These are phyloP conservation scores for Beauveria brongniartii DNA, from an alignment of 2,329 filamentous ascomycete species.

Conservation along the genomic window DNA sequence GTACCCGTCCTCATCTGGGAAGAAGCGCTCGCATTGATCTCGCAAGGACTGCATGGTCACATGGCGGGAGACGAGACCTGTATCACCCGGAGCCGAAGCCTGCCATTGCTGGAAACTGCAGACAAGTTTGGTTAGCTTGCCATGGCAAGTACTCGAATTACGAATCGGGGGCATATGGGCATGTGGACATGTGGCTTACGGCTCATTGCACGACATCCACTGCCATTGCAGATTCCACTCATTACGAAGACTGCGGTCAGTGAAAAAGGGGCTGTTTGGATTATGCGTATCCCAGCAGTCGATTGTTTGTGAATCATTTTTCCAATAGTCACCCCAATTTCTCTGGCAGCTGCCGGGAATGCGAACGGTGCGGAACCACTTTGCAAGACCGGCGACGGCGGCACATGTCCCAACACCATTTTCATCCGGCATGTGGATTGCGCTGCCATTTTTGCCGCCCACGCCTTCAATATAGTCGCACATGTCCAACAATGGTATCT, in stretches of 20 bases:
- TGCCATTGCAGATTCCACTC: slow-evolving; percentile 3
- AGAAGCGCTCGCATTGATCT: slow-evolving; percentile 9
- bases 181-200: neutral
- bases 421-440: neutral
- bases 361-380: slow-evolving; percentile 6
- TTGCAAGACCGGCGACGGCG: neutral
- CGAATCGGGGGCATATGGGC: neutral
- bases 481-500: slow-evolving; percentile 25
- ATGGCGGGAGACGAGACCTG: slow-evolving; percentile 3
- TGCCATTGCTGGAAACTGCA: slow-evolving; percentile 8
- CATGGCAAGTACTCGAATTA: no score
- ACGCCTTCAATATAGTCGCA: slow-evolving; percentile 23
- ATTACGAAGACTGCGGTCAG: slow-evolving; percentile 6
- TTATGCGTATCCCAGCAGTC: slow-evolving; percentile 10
- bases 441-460: neutral
- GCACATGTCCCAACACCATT: slow-evolving; percentile 5
- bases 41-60: neutral
- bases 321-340: neutral
- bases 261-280: neutral
- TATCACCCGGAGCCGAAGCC: slow-evolving; percentile 1
- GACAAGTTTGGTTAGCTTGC: neutral
- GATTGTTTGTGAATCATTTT: neutral
- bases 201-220: slow-evolving; percentile 12
- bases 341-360: slow-evolving; percentile 4
- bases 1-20: slow-evolving; percentile 9